These are phyloP conservation scores for Rhodotorula sp. DNA, from an alignment of 1,284 basidiomycete genomes.

Conservation along the genomic window DNA sequence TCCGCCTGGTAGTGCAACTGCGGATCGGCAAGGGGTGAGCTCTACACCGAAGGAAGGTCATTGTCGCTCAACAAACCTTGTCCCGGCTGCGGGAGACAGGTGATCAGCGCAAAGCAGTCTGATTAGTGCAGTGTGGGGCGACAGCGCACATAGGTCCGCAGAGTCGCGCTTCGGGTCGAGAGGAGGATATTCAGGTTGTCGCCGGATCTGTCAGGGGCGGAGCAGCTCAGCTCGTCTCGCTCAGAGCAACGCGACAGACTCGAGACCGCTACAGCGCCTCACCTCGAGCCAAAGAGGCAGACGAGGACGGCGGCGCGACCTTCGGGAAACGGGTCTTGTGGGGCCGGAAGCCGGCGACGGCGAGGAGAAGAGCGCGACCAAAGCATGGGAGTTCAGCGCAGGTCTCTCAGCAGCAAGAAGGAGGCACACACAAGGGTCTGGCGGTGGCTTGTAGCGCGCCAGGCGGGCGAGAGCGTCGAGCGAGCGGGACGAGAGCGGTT, in stretches of 20 bases:
- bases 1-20: constrained; percentile 45
- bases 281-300: constrained; percentile 33
- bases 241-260: too few species aligned
- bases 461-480: constrained; percentile 30
- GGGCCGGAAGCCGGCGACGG: not conserved
- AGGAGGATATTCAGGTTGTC: constrained; percentile 39
- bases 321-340: constrained; percentile 22
- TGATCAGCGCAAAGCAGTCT: not conserved
- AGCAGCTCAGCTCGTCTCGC: not conserved
- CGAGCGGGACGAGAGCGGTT: constrained; percentile 23
- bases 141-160: constrained; percentile 33
- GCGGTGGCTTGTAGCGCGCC: constrained; percentile 32
- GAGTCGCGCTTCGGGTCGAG: constrained; percentile 20
- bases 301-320: constrained; percentile 37
- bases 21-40: rapidly evolving
- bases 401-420: not conserved
- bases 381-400: not conserved
- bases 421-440: constrained; percentile 16
- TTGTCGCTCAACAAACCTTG: constrained; percentile 22
- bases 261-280: not conserved
- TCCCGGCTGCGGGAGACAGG: constrained; percentile 32
- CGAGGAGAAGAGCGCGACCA: not conserved
- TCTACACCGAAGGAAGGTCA: too few species aligned
- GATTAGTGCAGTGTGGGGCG: rapidly evolving
- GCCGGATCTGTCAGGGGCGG: not conserved